Percentiles rank a stretch among this genome's conserved stretches.
phyloP scores from a whole-genome alignment of 1,284 basidiomycete genomes.

The Fomitopsis schrenkii region DNA sequence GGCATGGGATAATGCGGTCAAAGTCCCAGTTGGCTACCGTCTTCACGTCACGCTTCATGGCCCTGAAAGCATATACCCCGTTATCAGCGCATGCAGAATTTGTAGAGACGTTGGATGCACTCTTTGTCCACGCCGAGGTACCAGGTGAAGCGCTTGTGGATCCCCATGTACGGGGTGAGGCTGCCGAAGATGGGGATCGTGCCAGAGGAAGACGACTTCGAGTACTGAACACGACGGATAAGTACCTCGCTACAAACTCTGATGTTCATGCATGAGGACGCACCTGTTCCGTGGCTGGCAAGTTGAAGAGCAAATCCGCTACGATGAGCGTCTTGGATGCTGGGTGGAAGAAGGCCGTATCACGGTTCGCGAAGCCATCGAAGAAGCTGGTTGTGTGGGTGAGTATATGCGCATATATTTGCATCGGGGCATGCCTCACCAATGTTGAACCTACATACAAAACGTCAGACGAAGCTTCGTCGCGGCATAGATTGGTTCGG shows the following conservation, averaged over 20 bases:
- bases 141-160: conserved; percentile 56
- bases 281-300: conserved; percentile 85
- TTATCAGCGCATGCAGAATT: too few species aligned
- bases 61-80: conserved; percentile 34
- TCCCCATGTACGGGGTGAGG: conserved; percentile 54
- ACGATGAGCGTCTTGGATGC: conserved; percentile 77
- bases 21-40: conserved; percentile 84
- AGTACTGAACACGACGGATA: conserved; percentile 29
- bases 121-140: conserved; percentile 53
- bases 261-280: conserved; percentile 3
- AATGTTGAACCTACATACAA: conserved; percentile 52
- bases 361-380: conserved; percentile 79
- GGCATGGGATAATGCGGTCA: conserved; percentile 87
- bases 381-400: conserved; percentile 58
- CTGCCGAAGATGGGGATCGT: conserved; percentile 42
- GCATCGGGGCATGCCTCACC: conserved; percentile 31
- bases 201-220: conserved; percentile 49
- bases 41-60: conserved; percentile 69
- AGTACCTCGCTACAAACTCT: too few species aligned
- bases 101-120: conserved; percentile 35
- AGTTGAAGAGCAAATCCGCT: conserved; percentile 85
- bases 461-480: neutral
- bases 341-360: conserved; percentile 85
- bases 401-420: neutral
- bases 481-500: conserved; percentile 1